Conservation (phyloP, 164 flowering plant species). For the Malania oleifera region DNA sequence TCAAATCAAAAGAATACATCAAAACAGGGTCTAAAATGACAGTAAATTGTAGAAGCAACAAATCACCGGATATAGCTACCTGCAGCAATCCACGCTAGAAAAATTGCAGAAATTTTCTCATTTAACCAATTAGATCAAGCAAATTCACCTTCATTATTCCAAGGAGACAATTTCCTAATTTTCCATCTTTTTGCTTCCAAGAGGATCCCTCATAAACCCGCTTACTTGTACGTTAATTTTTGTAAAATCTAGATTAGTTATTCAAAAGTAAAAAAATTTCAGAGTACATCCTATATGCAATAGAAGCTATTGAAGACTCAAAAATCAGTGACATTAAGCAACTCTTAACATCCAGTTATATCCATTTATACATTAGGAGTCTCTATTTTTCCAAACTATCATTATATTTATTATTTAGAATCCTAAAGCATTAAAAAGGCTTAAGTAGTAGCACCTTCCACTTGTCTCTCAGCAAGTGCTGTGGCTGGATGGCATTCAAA, state of each 20-base stretch:
- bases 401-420: neutral
- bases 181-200: neutral
- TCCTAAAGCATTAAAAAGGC: neutral
- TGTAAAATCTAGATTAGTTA: too few relatives aligned
- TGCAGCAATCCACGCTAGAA: neutral
- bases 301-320: too few relatives aligned
- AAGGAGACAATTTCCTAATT: neutral
- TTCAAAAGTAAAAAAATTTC: too few relatives aligned
- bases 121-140: too few relatives aligned
- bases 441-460: neutral
- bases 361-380: neutral
- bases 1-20: neutral
- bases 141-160: neutral
- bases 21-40: neutral
- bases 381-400: neutral
- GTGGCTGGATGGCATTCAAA: neutral
- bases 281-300: too few relatives aligned
- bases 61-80: neutral
- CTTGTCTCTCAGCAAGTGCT: neutral
- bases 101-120: neutral
- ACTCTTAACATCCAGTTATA: too few relatives aligned
- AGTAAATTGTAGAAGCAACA: neutral
- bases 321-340: too few relatives aligned
- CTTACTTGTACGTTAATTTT: neutral
- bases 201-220: neutral